Evolutionary conservation across 345 rosid genomes (phyloP).

Genomic region (Syzygium aqueum): DNA sequence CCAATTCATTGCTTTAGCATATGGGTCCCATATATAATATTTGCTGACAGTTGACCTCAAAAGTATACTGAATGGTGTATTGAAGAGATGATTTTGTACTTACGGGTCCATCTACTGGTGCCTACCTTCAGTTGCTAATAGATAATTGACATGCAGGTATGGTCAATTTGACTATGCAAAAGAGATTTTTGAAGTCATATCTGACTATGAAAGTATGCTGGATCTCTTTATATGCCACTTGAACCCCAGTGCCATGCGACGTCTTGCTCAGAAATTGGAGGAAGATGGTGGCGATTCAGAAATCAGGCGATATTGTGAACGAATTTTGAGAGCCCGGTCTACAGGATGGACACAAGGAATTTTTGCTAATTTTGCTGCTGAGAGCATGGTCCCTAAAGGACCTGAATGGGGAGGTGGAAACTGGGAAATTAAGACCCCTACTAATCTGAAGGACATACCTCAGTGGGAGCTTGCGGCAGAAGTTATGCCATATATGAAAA

Average conservation of each 20-base stretch:
- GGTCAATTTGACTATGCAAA: slow-evolving; percentile 94
- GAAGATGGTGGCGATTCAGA: slow-evolving; percentile 86
- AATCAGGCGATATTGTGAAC: slow-evolving; percentile 82
- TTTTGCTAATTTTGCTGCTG: slow-evolving; percentile 99
- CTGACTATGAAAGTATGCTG: slow-evolving; percentile 89
- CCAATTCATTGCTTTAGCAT: not conserved
- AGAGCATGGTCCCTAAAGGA: slow-evolving; percentile 98
- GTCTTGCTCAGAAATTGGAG: slow-evolving; percentile 92
- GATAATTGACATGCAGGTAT: slow-evolving; percentile 50
- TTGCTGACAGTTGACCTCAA: not conserved
- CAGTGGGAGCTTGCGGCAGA: slow-evolving; percentile 95
- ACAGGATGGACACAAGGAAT: slow-evolving; percentile 99
- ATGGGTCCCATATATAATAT: not conserved
- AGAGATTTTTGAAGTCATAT: slow-evolving; percentile 96
- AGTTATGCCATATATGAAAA: slow-evolving; percentile 98
- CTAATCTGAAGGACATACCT: slow-evolving; percentile 75
- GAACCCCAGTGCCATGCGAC: slow-evolving; percentile 97
- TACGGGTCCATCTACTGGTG: not conserved
- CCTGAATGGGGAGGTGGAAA: slow-evolving; percentile 99
- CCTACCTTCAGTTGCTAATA: not conserved
- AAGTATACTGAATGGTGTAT: not conserved
- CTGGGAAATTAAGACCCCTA: slow-evolving; percentile 97
- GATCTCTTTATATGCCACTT: slow-evolving; percentile 97
- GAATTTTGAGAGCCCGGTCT: slow-evolving; percentile 87
- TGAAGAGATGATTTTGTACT: not conserved